Percentiles rank a stretch among this genome's conserved stretches.
phyloP scores from a whole-genome alignment of 352 stramenopile genomes.

The Globisporangium heterothallicum region DNA sequence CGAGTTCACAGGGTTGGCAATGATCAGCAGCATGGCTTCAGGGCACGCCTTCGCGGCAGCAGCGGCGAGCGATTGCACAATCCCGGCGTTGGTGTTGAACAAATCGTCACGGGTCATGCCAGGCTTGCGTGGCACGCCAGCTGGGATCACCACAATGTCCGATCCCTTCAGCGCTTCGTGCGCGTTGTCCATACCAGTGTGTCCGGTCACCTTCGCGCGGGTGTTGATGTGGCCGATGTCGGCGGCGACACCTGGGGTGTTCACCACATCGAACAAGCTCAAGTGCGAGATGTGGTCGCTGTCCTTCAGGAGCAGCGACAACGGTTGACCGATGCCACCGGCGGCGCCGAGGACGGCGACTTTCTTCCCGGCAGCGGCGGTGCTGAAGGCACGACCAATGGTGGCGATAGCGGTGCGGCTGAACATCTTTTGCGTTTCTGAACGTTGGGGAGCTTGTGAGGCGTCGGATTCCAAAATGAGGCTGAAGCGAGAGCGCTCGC shows the following conservation, averaged over 20 bases:
- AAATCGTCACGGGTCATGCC: conserved; percentile 95
- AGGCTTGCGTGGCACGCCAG: conserved; percentile 98
- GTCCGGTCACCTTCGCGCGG: conserved; percentile 61
- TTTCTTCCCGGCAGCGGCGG: conserved; percentile 61
- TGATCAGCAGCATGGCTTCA: conserved; percentile 95
- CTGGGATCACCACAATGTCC: conserved; percentile 99
- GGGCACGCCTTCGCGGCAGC: conserved; percentile 95
- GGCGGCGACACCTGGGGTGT: conserved; percentile 96
- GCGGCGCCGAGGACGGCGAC: conserved; percentile 89
- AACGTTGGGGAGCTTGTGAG: not conserved
- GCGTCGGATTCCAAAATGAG: conserved; percentile 17
- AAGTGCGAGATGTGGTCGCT: conserved; percentile 94
- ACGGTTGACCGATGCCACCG: conserved; percentile 97
- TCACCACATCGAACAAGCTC: conserved; percentile 97
- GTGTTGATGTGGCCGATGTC: conserved; percentile 95
- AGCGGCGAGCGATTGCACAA: conserved; percentile 95
- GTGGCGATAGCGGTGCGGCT: conserved; percentile 16
- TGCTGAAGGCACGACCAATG: conserved; percentile 46
- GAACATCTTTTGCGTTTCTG: conserved; percentile 17
- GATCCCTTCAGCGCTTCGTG: conserved; percentile 62
- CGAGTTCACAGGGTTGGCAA: conserved; percentile 99
- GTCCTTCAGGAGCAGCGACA: conserved; percentile 98
- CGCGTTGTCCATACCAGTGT: conserved; percentile 78
- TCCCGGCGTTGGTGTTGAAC: conserved; percentile 95
- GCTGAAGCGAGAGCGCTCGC: not conserved